A percentile compares a stretch with the other conserved stretches of the same genome.
These are phyloP conservation scores for Plectranthus barbatus DNA, from an alignment of 257 asterid species.

Conservation along the genomic window DNA sequence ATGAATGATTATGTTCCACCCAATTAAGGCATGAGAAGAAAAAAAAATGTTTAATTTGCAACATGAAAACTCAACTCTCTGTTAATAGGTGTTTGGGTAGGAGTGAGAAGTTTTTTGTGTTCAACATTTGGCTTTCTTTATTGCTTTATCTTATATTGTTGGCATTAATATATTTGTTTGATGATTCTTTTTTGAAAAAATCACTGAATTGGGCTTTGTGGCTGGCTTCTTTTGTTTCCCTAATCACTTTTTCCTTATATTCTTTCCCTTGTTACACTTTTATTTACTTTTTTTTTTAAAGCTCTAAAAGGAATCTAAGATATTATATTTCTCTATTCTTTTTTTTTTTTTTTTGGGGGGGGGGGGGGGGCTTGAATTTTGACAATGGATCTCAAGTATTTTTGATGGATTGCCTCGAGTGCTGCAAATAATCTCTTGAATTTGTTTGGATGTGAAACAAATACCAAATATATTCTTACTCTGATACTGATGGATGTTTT, in stretches of 20 bases:
- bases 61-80: background rate
- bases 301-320: too few species aligned
- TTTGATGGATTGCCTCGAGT: too few species aligned
- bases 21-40: background rate
- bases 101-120: background rate
- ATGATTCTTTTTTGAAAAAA: background rate
- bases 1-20: background rate
- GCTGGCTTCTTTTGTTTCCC: background rate
- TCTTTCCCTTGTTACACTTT: background rate
- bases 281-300: background rate
- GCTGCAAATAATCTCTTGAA: too few species aligned
- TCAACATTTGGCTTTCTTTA: background rate
- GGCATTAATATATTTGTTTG: background rate
- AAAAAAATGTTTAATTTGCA: background rate
- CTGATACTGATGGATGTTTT: background rate
- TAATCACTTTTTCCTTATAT: background rate
- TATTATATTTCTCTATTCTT: too few species aligned
- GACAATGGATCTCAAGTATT: too few species aligned
- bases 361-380: background rate
- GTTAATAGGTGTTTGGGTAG: background rate
- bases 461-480: background rate
- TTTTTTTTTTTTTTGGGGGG: background rate
- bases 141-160: too few species aligned
- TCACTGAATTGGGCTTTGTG: background rate
- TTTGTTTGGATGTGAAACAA: background rate